Evolutionary conservation across 768 basidiomycete species (phyloP), one percentile per base, ranked within the genome.

Genomic region (Suillus subluteus): DNA sequence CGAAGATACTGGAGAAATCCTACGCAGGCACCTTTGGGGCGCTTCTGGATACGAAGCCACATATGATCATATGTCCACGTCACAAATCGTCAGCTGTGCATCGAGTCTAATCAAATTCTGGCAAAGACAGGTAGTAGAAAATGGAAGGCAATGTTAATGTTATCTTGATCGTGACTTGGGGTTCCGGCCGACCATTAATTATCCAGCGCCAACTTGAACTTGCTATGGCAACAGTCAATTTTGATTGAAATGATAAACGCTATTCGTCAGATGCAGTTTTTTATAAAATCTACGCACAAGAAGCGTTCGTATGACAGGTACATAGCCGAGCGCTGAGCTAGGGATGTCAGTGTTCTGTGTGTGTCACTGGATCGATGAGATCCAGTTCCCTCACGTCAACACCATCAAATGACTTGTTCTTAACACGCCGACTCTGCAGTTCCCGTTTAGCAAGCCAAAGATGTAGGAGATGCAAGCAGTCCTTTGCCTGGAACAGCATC

Each of bases 381-480:
- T 94, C 91, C 48, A 93, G 80, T 68, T 86, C 87, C 13, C 78
- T 73, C 54, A 86, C 70, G 71, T 93, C 91, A n/a, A 93, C 85
- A 0, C 90, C 90, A n/a, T 82, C 80, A 73, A 94, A 94, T 52
- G 91, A 86, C 67, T 85, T 83, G 72, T 83, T 90, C 78, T 88
- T 91, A 35, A 94, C 87, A 30, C 81, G 80, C 16, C 92, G 82
- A 2, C 86, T 87, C 73, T 90, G 87, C 6, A 92, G 79, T 72
- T 94, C 92, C 21, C 86, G 87, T 72, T 91, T 90, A 7, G 87
- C 82, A 6, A 93, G 82, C 79, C 86, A 91, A 7, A 91, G 80
- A 70, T 93, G 88, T 6, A 90, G 75, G 0, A 94, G 80, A 46
- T 89, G 84, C 1, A 91, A 52, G 61, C 87, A 87, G 66, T 93